A percentile compares a stretch with the other conserved stretches of the same genome.
phyloP scores from a whole-genome alignment of 2,329 filamentous ascomycete species.

The Verticillium tricorpus region DNA sequence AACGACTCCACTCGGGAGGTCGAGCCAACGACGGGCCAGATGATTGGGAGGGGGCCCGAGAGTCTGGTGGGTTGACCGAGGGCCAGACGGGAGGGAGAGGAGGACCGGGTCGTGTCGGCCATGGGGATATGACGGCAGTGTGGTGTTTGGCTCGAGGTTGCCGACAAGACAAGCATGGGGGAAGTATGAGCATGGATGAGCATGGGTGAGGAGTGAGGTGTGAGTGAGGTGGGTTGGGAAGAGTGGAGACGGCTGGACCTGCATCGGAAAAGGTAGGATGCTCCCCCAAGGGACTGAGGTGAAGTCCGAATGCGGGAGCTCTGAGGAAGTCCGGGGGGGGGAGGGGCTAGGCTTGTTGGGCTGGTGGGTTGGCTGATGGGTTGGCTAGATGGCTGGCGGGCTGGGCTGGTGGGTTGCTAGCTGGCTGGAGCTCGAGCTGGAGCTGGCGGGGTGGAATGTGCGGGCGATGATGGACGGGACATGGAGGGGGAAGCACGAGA shows the following conservation, averaged over 20 bases:
- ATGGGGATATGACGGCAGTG: background rate
- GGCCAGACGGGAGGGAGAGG: background rate
- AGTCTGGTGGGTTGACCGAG: background rate
- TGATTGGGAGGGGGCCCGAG: background rate
- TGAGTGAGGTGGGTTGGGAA: background rate
- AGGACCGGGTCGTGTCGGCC: background rate
- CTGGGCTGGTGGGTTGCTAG: background rate
- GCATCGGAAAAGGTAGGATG: background rate
- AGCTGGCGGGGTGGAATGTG: background rate
- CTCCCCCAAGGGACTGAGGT: background rate
- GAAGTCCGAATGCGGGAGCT: background rate
- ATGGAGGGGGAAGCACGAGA: background rate
- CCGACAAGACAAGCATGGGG: background rate
- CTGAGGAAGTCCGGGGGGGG: background rate
- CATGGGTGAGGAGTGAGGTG: background rate
- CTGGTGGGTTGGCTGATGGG: background rate
- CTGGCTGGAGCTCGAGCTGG: background rate
- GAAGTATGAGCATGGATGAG: background rate
- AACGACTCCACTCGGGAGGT: background rate
- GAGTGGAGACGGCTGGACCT: background rate
- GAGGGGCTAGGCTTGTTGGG: background rate
- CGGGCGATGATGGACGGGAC: background rate
- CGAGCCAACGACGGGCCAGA: background rate
- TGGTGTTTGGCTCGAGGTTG: background rate
- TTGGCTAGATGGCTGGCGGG: too few relatives aligned